Conservation (phyloP, 805 yeast genomes). For the Lachancea lanzarotensis region DNA sequence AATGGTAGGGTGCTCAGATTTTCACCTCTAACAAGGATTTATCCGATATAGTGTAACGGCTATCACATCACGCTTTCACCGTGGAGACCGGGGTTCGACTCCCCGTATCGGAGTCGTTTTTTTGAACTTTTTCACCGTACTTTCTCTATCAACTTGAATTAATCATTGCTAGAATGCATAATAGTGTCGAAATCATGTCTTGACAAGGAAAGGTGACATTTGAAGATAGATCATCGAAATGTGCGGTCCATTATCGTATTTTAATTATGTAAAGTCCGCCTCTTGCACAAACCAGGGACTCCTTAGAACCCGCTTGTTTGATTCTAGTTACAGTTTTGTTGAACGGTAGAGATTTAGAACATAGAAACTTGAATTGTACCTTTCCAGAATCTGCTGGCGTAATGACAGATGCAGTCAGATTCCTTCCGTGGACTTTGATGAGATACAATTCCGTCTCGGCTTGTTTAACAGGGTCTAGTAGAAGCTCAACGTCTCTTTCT, state of each 20-base stretch:
- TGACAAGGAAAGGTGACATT: not conserved
- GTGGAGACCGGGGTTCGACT: conserved; percentile 9
- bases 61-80: conserved; percentile 14
- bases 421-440: too few relatives aligned
- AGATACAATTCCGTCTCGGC: too few relatives aligned
- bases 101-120: conserved; percentile 9
- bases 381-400: not conserved
- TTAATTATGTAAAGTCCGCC: not conserved
- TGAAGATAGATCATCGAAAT: not conserved
- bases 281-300: not conserved
- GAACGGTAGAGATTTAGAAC: not conserved
- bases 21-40: not conserved
- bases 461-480: too few relatives aligned
- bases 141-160: too few relatives aligned
- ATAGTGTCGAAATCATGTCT: too few relatives aligned
- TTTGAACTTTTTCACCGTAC: too few relatives aligned
- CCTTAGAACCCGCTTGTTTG: not conserved
- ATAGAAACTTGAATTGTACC: not conserved
- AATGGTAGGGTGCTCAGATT: not conserved
- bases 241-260: not conserved
- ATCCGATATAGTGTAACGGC: conserved; percentile 24
- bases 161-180: too few relatives aligned
- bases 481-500: too few relatives aligned
- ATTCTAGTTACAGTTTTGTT: not conserved
- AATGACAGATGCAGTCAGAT: too few relatives aligned